Percentiles rank a stretch among this genome's conserved stretches.
phyloP scores from a whole-genome alignment of 192 early-diverging fungal species.

The Martensiomyces pterosporus region DNA sequence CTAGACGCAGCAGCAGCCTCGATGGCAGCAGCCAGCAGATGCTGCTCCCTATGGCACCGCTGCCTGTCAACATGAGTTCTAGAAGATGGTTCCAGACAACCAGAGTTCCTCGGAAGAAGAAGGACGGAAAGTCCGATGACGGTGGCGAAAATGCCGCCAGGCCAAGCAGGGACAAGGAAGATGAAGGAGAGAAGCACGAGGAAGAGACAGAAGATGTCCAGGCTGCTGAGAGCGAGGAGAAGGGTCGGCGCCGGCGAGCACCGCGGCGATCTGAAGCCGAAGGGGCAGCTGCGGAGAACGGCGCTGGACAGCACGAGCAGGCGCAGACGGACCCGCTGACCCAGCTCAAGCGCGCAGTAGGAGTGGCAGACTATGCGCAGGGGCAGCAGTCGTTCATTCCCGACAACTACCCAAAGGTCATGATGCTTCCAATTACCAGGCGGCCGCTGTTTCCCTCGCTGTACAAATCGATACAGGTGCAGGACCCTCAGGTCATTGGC shows the following conservation, averaged over 20 bases:
- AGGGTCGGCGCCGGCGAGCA: conserved; percentile 24
- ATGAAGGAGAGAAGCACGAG: conserved; percentile 9
- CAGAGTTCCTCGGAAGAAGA: conserved; percentile 13
- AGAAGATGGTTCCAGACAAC: conserved; percentile 28
- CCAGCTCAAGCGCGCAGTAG: conserved; percentile 50
- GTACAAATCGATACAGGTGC: conserved; percentile 97
- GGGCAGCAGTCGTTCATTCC: conserved; percentile 78
- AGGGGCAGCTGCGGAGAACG: conserved; percentile 7
- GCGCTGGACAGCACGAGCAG: too few species aligned
- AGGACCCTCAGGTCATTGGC: conserved; percentile 86
- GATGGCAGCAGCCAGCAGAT: too few species aligned
- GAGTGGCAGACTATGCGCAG: conserved; percentile 60
- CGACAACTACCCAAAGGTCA: conserved; percentile 87
- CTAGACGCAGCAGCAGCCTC: too few species aligned
- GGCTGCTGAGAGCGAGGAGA: conserved; percentile 12
- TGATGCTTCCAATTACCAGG: conserved; percentile 89
- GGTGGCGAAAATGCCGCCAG: conserved; percentile 2
- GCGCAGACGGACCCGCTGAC: conserved; percentile 24
- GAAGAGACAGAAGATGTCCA: too few species aligned
- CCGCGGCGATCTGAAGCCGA: conserved; percentile 34
- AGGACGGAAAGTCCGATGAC: conserved; percentile 18
- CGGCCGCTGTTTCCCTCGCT: conserved; percentile 95
- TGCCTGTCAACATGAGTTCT: background rate
- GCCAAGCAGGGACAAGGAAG: background rate
- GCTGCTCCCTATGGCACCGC: background rate